Evolutionary conservation across 2,329 filamentous ascomycete genomes (phyloP).

Genomic region (Scedosporium aurantiacum): DNA sequence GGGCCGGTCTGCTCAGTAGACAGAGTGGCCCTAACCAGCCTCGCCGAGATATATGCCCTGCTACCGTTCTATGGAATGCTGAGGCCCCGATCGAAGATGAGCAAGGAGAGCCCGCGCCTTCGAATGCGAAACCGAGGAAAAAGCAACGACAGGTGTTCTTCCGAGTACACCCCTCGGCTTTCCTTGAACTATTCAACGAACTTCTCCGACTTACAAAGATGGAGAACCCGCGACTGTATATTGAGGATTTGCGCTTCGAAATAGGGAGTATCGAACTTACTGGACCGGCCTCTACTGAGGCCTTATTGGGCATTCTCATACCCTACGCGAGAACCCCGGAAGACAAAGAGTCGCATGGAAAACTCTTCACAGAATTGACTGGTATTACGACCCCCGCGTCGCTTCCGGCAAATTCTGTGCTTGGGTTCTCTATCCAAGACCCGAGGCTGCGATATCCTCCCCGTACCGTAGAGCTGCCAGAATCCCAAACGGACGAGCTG

Average conservation of each 20-base stretch:
- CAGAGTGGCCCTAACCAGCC: conserved; percentile 8
- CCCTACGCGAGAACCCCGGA: conserved; percentile 26
- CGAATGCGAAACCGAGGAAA: conserved; percentile 13
- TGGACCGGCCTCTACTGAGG: conserved; percentile 66
- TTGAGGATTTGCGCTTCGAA: conserved; percentile 62
- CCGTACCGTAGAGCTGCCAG: conserved; percentile 34
- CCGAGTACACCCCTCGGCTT: conserved; percentile 73
- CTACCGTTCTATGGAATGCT: conserved; percentile 66
- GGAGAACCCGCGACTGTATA: conserved; percentile 48
- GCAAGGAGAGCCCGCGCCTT: background rate
- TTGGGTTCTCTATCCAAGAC: conserved; percentile 66
- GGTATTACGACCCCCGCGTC: conserved; percentile 57
- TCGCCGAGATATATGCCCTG: conserved; percentile 55
- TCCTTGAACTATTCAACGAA: conserved; percentile 56
- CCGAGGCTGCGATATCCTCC: conserved; percentile 73
- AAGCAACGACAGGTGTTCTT: conserved; percentile 46
- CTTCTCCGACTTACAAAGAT: conserved; percentile 46
- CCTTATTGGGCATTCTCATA: conserved; percentile 58
- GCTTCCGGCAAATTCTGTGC: conserved; percentile 56
- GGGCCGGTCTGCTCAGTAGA: conserved; percentile 38
- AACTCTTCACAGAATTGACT: conserved; percentile 38
- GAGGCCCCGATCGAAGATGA: background rate
- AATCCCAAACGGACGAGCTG: conserved; percentile 25
- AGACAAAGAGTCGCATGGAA: conserved; percentile 27
- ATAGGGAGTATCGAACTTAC: conserved; percentile 47